phyloP scores from a whole-genome alignment of 768 basidiomycete species.

The Russula ochroleuca region DNA sequence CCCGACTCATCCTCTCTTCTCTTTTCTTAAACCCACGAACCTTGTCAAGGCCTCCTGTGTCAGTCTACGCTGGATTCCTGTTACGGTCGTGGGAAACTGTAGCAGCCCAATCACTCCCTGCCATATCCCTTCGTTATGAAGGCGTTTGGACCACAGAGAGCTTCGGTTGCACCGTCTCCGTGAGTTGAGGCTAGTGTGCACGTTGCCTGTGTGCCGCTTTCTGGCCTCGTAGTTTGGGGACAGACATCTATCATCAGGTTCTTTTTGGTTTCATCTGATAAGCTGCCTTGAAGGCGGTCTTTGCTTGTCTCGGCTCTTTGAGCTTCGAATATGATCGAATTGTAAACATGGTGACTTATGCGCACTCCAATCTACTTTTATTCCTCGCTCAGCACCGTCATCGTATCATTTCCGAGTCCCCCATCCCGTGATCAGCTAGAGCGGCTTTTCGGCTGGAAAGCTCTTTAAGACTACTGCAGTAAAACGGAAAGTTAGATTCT shows the following conservation, averaged over 20 bases:
- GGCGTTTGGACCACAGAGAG: conserved; percentile 44
- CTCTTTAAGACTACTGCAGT: no score
- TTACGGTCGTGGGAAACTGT: conserved; percentile 72
- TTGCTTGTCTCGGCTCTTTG: neutral
- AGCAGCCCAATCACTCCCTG: conserved; percentile 37
- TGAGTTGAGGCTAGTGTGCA: conserved; percentile 51
- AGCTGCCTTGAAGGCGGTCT: neutral
- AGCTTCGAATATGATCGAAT: neutral
- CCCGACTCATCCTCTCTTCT: no score
- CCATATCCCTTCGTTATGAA: conserved; percentile 57
- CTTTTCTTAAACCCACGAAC: conserved; percentile 41
- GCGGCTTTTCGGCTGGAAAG: no score
- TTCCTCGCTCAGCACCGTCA: neutral
- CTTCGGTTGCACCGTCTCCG: conserved; percentile 45
- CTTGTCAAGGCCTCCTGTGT: conserved; percentile 61
- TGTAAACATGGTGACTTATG: neutral
- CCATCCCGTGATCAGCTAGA: no score
- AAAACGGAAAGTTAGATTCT: no score
- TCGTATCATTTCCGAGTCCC: neutral
- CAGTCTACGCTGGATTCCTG: conserved; percentile 50
- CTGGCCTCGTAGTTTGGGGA: conserved; percentile 64
- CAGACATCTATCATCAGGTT: conserved; percentile 43
- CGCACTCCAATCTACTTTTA: neutral
- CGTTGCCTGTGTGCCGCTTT: conserved; percentile 31
- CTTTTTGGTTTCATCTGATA: neutral